Percentiles rank a stretch among this genome's conserved stretches.
Evolutionary conservation across 768 basidiomycete species (phyloP).

Genomic region (Boletus sp.): DNA sequence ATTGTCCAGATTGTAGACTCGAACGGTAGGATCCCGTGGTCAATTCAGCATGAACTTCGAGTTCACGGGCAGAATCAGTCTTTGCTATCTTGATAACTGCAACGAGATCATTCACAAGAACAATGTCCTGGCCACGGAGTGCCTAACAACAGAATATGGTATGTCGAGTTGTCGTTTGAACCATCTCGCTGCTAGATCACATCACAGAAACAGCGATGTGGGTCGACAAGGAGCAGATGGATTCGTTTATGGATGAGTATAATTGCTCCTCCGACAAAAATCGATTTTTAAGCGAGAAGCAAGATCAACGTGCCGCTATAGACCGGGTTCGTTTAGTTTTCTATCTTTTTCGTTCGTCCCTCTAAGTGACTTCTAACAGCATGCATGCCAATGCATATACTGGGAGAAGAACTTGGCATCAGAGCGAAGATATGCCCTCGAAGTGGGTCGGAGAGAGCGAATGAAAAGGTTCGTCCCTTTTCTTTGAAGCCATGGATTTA

Average conservation of each 20-base stretch:
- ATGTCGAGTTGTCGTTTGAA: neutral
- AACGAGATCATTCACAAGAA: neutral
- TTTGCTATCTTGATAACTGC: neutral
- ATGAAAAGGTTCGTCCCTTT: neutral
- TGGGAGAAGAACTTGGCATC: neutral
- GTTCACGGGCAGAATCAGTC: no score
- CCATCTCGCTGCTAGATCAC: neutral
- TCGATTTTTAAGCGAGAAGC: neutral
- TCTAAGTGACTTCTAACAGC: no score
- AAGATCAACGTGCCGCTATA: neutral
- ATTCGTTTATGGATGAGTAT: neutral
- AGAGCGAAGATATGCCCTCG: neutral
- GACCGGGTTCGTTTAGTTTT: neutral
- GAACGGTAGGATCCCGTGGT: no score
- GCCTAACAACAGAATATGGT: neutral
- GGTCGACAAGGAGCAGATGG: neutral
- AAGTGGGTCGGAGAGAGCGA: neutral
- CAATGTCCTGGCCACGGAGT: neutral
- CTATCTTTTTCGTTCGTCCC: no score
- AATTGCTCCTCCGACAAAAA: neutral
- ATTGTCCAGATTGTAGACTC: no score
- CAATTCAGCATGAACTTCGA: no score
- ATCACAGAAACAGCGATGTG: neutral
- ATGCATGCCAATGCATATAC: rapidly evolving
- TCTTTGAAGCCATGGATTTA: neutral